These are phyloP conservation scores for Hura crepitans DNA, from an alignment of 441 rosid species.

Conservation along the genomic window DNA sequence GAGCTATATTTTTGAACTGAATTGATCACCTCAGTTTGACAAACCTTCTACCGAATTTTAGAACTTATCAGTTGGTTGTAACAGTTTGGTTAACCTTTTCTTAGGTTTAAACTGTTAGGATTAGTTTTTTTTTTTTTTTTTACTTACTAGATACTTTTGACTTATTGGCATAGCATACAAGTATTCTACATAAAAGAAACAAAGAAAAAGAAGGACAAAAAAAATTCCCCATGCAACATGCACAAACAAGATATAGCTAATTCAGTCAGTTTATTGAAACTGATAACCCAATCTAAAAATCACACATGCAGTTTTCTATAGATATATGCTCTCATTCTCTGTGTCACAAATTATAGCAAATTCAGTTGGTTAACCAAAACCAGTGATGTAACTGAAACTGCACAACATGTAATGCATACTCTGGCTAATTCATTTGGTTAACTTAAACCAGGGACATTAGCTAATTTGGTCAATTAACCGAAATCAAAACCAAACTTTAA, in stretches of 20 bases:
- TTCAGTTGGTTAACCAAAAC: too few relatives aligned
- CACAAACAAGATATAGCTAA: neutral
- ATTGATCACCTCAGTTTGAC: too few relatives aligned
- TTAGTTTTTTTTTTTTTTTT: neutral
- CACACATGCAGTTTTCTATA: neutral
- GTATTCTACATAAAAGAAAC: neutral
- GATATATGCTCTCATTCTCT: neutral
- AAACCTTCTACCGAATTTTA: too few relatives aligned
- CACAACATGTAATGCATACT: too few relatives aligned
- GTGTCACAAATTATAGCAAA: too few relatives aligned
- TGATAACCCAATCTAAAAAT: neutral
- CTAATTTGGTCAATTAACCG: neutral
- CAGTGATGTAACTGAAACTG: too few relatives aligned
- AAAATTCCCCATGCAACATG: too few relatives aligned
- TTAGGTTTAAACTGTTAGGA: neutral
- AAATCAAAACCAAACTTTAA: neutral
- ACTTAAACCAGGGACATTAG: too few relatives aligned
- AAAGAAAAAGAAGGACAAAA: too few relatives aligned
- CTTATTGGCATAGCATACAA: neutral
- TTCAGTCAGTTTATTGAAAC: neutral
- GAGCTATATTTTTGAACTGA: too few relatives aligned
- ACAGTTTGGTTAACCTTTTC: neutral
- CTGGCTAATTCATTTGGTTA: too few relatives aligned
- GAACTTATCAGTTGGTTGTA: neutral
- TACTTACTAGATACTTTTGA: neutral